phyloP scores from a whole-genome alignment of 2,329 filamentous ascomycete species.

The Thielaviopsis ethacetica region DNA sequence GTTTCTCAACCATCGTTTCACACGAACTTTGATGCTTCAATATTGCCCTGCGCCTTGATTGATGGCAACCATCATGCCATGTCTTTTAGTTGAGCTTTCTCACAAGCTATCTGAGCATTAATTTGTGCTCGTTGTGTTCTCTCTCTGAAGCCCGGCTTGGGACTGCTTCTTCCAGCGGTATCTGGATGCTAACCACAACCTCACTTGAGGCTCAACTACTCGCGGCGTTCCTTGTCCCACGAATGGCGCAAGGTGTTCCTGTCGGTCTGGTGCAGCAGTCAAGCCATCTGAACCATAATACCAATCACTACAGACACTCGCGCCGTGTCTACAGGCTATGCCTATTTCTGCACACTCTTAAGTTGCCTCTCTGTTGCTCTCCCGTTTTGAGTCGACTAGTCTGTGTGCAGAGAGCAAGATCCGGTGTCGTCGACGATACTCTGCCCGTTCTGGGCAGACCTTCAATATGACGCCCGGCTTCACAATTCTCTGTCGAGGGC shows the following conservation, averaged over 20 bases:
- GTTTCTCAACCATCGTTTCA: neutral
- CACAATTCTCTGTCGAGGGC: constrained; percentile 9
- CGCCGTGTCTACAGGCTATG: neutral
- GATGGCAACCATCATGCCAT: neutral
- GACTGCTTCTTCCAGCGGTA: neutral
- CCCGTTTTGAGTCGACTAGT: constrained; percentile 89
- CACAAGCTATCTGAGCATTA: neutral
- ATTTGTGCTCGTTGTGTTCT: neutral
- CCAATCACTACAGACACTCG: neutral
- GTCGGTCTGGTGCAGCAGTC: neutral
- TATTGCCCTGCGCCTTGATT: neutral
- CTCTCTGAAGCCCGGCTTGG: neutral
- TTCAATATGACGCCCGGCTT: constrained; percentile 13
- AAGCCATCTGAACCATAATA: neutral
- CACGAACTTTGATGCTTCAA: neutral
- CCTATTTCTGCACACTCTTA: constrained; percentile 66
- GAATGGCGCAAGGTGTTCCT: neutral
- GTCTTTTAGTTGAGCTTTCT: neutral
- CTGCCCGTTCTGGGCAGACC: constrained; percentile 33
- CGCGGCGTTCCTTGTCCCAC: neutral
- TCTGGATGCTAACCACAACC: neutral
- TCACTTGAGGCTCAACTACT: neutral
- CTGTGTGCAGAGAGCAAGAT: constrained; percentile 73
- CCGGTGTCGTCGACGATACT: constrained; percentile 25
- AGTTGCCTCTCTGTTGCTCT: constrained; percentile 70